Conservation (phyloP, 495 filamentous ascomycete species). For the Neurospora tetrasperma region DNA sequence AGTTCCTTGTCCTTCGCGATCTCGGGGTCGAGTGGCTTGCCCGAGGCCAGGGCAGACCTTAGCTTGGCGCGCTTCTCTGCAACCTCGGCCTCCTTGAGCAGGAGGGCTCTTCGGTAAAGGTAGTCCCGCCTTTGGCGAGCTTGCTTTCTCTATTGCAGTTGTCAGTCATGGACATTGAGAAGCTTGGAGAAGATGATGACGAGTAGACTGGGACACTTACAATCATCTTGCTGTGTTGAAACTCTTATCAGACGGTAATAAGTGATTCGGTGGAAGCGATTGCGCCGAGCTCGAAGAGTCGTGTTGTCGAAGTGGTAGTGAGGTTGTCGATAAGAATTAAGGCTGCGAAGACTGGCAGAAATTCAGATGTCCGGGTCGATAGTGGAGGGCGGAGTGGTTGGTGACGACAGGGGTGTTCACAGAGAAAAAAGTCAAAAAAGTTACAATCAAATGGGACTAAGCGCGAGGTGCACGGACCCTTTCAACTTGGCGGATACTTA, state of each 20-base stretch:
- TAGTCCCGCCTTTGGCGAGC: conserved; percentile 85
- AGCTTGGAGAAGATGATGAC: background rate
- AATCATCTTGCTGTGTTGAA: conserved; percentile 19
- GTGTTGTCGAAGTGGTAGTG: background rate
- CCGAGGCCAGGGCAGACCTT: conserved; percentile 67
- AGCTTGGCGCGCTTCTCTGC: conserved; percentile 82
- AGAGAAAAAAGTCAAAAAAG: background rate
- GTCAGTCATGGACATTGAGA: conserved; percentile 13
- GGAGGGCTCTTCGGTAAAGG: conserved; percentile 61
- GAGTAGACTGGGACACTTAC: conserved; percentile 11
- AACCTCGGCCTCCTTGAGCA: conserved; percentile 85
- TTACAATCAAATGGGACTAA: background rate
- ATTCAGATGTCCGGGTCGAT: background rate
- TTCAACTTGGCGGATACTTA: background rate
- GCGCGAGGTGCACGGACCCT: background rate
- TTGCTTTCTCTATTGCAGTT: conserved; percentile 47
- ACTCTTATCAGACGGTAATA: background rate
- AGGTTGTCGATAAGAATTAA: background rate
- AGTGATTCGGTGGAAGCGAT: background rate
- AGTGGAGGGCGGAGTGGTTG: background rate
- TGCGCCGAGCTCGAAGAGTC: background rate
- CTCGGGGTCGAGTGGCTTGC: conserved; percentile 71
- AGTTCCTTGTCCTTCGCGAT: conserved; percentile 84
- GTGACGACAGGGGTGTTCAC: background rate
- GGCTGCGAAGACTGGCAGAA: background rate